Evolutionary conservation across 2,329 filamentous ascomycete genomes (phyloP).

Genomic region (Cladophialophora carrionii): DNA sequence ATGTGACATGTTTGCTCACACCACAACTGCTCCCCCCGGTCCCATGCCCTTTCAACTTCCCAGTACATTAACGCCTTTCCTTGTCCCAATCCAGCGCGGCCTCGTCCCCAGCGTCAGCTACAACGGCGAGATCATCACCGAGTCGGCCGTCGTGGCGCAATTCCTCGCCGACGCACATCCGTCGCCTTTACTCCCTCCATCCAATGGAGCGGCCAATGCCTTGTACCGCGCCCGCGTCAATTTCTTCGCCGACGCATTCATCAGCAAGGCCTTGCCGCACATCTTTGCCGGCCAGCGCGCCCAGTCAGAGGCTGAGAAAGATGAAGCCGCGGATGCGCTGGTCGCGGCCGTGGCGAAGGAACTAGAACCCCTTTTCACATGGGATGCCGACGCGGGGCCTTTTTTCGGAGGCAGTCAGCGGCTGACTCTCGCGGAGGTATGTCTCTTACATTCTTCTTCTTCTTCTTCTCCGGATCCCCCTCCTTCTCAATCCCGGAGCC

Average conservation of each 20-base stretch:
- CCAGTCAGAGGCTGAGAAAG: constrained; percentile 40
- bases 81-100: constrained; percentile 56
- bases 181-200: constrained; percentile 59
- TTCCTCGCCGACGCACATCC: constrained; percentile 73
- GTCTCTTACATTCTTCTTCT: no score
- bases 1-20: not conserved
- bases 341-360: constrained; percentile 55
- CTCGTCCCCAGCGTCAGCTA: constrained; percentile 67
- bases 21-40: not conserved
- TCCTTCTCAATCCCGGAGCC: not conserved
- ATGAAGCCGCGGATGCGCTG: constrained; percentile 52
- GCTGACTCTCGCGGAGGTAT: constrained; percentile 74
- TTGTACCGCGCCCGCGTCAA: constrained; percentile 67
- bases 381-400: constrained; percentile 44
- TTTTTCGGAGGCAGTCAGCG: constrained; percentile 67
- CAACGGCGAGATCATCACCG: constrained; percentile 64
- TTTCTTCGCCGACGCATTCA: constrained; percentile 74
- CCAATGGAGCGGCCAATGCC: constrained; percentile 50
- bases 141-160: constrained; percentile 72
- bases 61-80: not conserved
- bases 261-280: constrained; percentile 60
- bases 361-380: constrained; percentile 57
- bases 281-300: constrained; percentile 42
- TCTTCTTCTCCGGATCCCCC: no score
- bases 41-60: no score